Evolutionary conservation across 2,329 filamentous ascomycete genomes (phyloP), one percentile per base, ranked within the genome.

Genomic region (Chaetomiaceae sp.): DNA sequence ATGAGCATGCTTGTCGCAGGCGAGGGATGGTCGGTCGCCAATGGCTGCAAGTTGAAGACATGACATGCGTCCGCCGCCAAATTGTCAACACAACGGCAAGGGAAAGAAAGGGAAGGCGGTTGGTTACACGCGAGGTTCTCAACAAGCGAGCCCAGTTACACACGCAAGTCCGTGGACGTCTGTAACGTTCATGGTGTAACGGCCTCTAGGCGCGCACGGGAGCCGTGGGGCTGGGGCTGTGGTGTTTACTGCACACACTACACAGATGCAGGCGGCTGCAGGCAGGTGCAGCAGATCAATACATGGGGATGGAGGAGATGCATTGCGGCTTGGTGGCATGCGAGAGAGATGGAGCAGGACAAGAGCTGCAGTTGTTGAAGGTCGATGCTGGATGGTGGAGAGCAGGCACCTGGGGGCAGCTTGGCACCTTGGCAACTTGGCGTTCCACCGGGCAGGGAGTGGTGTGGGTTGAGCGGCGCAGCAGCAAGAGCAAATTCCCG

Each of bases 401-500:
- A 40, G 43, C 38, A 47, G 40, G 19, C 17, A 31, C 25, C 33
- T n/a, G 13, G 12, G 20, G 7, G 39, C 4, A 4, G 39, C 4
- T 25, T 25, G 25, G 6, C 25, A 6, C 6, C 6, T 27, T 38
- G 33, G 33, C 33, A 27, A 10, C 10, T n/a, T n/a, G n/a, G 25
- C 6, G 6, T 27, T 6, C 25, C 25, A 27, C 3, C 10, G 25
- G 25, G 25, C 25, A 27, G 33, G 16, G 34, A 27, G 30, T 33
- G 30, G 30, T 7, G 30, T 33, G 30, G 30, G 8, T 35, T 39
- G 13, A 47, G 43, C 39, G 52, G 48, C 48, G 44, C 52, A 54
- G 52, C 52, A 51, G 19, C 20, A 27, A 30, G 44, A 31, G 39
- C 44, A 48, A 48, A 46, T 46, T 54, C 53, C 53, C 53, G 53